These are phyloP conservation scores for Austropuccinia psidii DNA, from an alignment of 1,284 basidiomycete species.

Conservation along the genomic window DNA sequence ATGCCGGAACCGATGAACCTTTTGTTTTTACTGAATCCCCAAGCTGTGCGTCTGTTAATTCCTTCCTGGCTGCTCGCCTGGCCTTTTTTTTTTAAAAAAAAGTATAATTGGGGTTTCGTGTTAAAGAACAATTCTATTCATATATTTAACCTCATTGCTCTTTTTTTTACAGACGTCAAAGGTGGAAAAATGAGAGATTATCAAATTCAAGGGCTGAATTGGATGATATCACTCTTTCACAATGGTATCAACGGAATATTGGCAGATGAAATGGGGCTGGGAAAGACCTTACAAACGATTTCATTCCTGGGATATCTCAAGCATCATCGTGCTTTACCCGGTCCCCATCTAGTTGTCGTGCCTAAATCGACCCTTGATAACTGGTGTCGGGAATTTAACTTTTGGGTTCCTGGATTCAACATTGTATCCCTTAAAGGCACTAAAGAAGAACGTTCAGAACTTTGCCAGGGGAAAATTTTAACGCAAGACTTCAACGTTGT, in stretches of 20 bases:
- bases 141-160: too few relatives aligned
- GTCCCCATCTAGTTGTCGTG: conserved; percentile 90
- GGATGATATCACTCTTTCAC: conserved; percentile 89
- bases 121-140: too few relatives aligned
- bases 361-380: conserved; percentile 97
- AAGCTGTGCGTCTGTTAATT: conserved; percentile 56
- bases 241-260: conserved; percentile 89
- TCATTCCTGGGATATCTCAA: conserved; percentile 93
- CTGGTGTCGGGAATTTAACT: conserved; percentile 86
- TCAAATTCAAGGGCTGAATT: conserved; percentile 91
- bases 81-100: not conserved
- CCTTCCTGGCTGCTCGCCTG: not conserved
- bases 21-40: conserved; percentile 89
- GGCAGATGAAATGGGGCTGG: conserved; percentile 85
- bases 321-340: conserved; percentile 65
- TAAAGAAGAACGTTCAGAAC: conserved; percentile 77
- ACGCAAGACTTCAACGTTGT: conserved; percentile 87
- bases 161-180: conserved; percentile 53
- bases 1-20: conserved; percentile 54
- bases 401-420: conserved; percentile 86
- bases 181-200: conserved; percentile 84
- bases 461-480: conserved; percentile 70
- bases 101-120: too few relatives aligned
- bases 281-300: conserved; percentile 96
- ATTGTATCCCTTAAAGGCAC: conserved; percentile 73